Percentiles rank a stretch among this genome's conserved stretches.
phyloP scores from a whole-genome alignment of 441 rosid genomes.

The Adansonia grandidieri region DNA sequence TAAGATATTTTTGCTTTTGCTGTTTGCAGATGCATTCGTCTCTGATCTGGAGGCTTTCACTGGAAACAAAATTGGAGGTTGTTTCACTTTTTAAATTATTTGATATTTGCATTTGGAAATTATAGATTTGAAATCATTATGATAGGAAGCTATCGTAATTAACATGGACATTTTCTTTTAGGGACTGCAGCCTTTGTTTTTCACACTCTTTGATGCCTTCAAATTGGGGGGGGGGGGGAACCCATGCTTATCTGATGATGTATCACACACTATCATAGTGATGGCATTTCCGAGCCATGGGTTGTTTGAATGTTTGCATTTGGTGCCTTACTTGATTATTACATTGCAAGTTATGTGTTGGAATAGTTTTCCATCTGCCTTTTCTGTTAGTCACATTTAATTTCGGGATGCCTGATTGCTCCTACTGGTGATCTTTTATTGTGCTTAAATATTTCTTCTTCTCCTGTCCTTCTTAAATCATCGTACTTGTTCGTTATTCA shows the following conservation, averaged over 20 bases:
- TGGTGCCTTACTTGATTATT: not conserved
- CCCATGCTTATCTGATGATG: not conserved
- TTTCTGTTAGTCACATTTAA: not conserved
- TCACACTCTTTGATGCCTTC: not conserved
- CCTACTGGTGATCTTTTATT: not conserved
- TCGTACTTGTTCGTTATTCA: constrained; percentile 12
- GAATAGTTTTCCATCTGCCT: not conserved
- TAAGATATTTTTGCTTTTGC: constrained; percentile 7
- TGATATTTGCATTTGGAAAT: constrained; percentile 12
- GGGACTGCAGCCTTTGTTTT: not conserved
- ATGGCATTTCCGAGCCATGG: not conserved
- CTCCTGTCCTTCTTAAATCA: not conserved
- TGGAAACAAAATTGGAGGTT: constrained; percentile 82
- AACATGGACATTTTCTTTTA: not conserved
- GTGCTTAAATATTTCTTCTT: not conserved
- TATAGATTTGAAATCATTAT: too few species aligned
- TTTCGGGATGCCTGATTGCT: not conserved
- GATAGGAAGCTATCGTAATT: not conserved
- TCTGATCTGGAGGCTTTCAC: constrained; percentile 69
- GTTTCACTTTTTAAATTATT: not conserved
- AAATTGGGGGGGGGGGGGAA: too few species aligned
- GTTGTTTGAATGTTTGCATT: not conserved
- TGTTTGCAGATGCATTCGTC: constrained; percentile 85
- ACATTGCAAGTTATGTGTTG: not conserved
- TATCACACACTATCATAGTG: not conserved